phyloP scores from a whole-genome alignment of 2,329 filamentous ascomycete genomes.

The Apiospora sp. region DNA sequence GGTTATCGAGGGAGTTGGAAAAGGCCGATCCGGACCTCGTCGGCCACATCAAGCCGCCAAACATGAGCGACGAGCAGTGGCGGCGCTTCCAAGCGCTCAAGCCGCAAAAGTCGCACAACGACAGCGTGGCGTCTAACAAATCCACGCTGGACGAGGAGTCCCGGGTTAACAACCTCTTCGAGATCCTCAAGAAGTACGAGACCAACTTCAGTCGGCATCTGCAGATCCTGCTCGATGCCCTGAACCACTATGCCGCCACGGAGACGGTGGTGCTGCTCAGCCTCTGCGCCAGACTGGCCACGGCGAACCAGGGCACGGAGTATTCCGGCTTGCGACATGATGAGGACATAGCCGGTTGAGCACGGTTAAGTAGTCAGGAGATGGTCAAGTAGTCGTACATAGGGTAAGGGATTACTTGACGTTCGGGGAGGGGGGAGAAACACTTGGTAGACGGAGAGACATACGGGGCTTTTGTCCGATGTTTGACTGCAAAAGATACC shows the following conservation, averaged over 20 bases:
- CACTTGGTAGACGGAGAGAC: background rate
- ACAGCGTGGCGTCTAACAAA: conserved; percentile 47
- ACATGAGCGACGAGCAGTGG: conserved; percentile 70
- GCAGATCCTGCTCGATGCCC: conserved; percentile 90
- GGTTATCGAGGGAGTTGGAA: conserved; percentile 83
- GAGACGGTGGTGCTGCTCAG: conserved; percentile 95
- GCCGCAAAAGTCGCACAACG: conserved; percentile 42
- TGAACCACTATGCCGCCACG: conserved; percentile 97
- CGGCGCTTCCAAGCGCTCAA: conserved; percentile 60
- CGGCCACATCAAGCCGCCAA: conserved; percentile 61
- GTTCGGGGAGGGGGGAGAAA: background rate
- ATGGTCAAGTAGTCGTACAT: background rate
- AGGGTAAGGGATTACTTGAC: background rate
- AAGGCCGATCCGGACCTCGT: conserved; percentile 83
- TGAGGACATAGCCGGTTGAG: conserved; percentile 52
- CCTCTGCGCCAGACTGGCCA: conserved; percentile 82
- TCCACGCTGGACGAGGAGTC: conserved; percentile 49
- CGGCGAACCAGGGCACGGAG: conserved; percentile 79
- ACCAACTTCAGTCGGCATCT: conserved; percentile 91
- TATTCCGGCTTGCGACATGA: conserved; percentile 67
- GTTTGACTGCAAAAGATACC: conserved; percentile 12
- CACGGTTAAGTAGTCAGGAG: background rate
- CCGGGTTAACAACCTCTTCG: conserved; percentile 79
- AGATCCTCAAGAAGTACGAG: conserved; percentile 91
- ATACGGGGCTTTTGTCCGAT: background rate